These are phyloP conservation scores for Ramaria sp. DNA, from an alignment of 768 basidiomycete species.

Conservation along the genomic window DNA sequence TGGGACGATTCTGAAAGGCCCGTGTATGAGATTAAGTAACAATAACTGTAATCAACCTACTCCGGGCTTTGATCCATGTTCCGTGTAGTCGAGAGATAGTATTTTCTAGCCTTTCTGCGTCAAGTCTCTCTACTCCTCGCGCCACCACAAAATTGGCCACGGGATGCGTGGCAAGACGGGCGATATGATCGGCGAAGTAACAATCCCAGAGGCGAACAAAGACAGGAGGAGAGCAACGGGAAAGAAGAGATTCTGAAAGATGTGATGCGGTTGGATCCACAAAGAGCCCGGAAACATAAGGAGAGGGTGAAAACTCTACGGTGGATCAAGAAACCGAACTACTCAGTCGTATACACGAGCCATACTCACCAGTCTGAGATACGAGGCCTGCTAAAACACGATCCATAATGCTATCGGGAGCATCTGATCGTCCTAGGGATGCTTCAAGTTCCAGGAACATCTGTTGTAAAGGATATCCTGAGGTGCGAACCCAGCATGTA, in stretches of 20 bases:
- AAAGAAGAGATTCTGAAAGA: slow-evolving; percentile 72
- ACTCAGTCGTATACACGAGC: neutral
- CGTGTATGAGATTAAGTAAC: neutral
- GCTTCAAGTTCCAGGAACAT: slow-evolving; percentile 78
- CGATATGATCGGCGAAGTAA: slow-evolving; percentile 69
- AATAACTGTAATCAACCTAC: slow-evolving; percentile 34
- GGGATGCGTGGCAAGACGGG: slow-evolving; percentile 70
- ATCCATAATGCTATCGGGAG: slow-evolving; percentile 71
- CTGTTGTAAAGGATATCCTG: slow-evolving; percentile 27
- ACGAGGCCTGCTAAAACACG: slow-evolving; percentile 68
- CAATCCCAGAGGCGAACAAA: slow-evolving; percentile 65
- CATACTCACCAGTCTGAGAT: slow-evolving; percentile 42
- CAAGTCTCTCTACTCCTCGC: slow-evolving; percentile 56
- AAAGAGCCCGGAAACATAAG: slow-evolving; percentile 74
- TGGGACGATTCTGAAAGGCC: slow-evolving; percentile 44
- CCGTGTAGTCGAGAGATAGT: slow-evolving; percentile 50
- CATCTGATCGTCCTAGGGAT: slow-evolving; percentile 45
- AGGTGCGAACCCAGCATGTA: too few species aligned
- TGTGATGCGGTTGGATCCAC: slow-evolving; percentile 86
- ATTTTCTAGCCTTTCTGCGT: slow-evolving; percentile 41
- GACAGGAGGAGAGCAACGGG: slow-evolving; percentile 44
- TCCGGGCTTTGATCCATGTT: slow-evolving; percentile 52
- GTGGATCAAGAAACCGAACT: neutral
- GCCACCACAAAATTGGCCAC: slow-evolving; percentile 93
- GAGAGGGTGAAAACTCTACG: slow-evolving; percentile 43